Evolutionary conservation across 106 monocot genomes (phyloP), one percentile per base, ranked within the genome.

Genomic region (Platanthera zijinensis): DNA sequence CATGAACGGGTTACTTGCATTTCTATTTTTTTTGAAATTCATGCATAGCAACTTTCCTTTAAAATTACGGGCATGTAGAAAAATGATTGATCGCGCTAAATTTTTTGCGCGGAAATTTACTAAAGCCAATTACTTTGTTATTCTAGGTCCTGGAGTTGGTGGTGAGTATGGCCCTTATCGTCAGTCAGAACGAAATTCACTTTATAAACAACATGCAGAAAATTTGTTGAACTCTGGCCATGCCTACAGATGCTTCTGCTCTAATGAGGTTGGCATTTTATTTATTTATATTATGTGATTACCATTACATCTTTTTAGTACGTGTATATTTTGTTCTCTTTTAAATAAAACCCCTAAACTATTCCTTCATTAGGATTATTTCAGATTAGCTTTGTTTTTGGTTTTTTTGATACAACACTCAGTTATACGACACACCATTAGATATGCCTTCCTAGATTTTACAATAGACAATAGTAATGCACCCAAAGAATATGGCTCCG

Each of bases 141-240:
- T 70, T 13, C 12, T 48, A 99, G 97, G 97, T 12, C 97, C 97
- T 30, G 92, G 80, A 74, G 77, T 90, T 69, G 94, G 97, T 69
- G 97, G 97, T 50, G 92, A 94, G 46, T 99, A 83, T 78, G 94
- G 97, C 73, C 97, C 97, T 69, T 99, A 99, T 72, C 89, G 92
- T 17, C 97, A 99, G 68, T 99, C 97, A 48, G 97, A 99, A 88
- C 78, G 97, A n/a, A 99, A 92, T 83, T 77, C 85, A 21, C 74
- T 99, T 14, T 99, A 99, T 85, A 99, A 94, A 77, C 76, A 90
- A 72, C 90, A 90, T 92, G 89, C 90, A 48, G 88, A 94, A 57
- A 89, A 92, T 51, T 81, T 99, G 75, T 80, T 99, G 77, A 80
- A 86, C 4, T 82, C 80, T 84, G 97, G 90, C 50, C 67, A 85